These are phyloP conservation scores for Nidula niveotomentosa DNA, from an alignment of 1,284 basidiomycete genomes.

Conservation along the genomic window DNA sequence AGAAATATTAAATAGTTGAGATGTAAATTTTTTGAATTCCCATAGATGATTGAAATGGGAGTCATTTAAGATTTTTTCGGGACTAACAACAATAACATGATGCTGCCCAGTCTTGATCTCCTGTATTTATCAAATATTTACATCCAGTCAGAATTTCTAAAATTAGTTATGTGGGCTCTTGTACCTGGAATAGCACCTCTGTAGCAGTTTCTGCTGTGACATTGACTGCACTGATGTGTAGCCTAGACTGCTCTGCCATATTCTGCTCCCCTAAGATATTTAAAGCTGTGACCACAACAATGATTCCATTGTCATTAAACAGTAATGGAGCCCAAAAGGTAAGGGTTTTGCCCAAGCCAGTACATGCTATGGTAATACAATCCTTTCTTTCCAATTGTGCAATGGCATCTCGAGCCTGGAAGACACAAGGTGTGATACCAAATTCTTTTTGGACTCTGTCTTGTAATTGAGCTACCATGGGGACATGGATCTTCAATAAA, in stretches of 20 bases:
- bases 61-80: conserved; percentile 18
- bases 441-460: too few relatives aligned
- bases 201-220: conserved; percentile 3
- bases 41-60: conserved; percentile 15
- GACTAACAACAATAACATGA: conserved; percentile 22
- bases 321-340: conserved; percentile 17
- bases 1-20: conserved; percentile 20
- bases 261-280: conserved; percentile 14
- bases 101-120: conserved; percentile 17
- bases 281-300: conserved; percentile 12
- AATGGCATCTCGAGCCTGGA: conserved; percentile 4
- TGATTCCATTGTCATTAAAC: conserved; percentile 7
- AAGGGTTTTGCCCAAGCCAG: conserved; percentile 24
- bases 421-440: conserved; percentile 8
- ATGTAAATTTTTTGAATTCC: conserved; percentile 19
- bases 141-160: too few relatives aligned
- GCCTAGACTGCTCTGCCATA: too few relatives aligned
- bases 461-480: too few relatives aligned
- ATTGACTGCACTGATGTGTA: conserved; percentile 6
- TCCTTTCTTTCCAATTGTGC: conserved; percentile 7
- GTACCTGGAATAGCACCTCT: not conserved
- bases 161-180: too few relatives aligned
- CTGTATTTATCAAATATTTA: too few relatives aligned
- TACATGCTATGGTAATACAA: conserved; percentile 18
- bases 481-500: too few relatives aligned